A percentile compares a stretch with the other conserved stretches of the same genome.
Evolutionary conservation across 176 grass and related monocot genomes (phyloP).

Genomic region (Saccharum spontaneum): DNA sequence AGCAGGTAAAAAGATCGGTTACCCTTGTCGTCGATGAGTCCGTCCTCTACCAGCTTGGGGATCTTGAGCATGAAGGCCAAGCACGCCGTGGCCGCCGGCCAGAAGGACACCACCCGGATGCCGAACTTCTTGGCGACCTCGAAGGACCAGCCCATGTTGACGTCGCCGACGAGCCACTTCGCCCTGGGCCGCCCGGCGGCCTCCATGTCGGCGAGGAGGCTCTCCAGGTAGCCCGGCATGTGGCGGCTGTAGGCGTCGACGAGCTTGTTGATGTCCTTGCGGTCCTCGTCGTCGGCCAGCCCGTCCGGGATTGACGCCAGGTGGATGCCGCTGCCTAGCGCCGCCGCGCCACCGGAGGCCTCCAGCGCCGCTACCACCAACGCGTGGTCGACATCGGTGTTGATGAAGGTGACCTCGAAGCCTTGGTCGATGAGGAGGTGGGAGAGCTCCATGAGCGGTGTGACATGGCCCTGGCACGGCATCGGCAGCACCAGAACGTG

Average conservation of each 20-base stretch:
- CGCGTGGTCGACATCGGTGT: constrained; percentile 68
- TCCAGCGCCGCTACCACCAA: constrained; percentile 35
- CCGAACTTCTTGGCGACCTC: constrained; percentile 45
- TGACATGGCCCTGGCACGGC: constrained; percentile 70
- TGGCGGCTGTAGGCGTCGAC: constrained; percentile 38
- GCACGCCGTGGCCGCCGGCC: constrained; percentile 41
- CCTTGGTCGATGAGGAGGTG: constrained; percentile 69
- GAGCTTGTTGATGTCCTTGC: constrained; percentile 65
- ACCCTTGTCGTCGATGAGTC: constrained; percentile 50
- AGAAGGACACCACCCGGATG: constrained; percentile 49
- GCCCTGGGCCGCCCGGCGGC: constrained; percentile 13
- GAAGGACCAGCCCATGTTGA: constrained; percentile 72
- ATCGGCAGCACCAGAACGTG: constrained; percentile 61
- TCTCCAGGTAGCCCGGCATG: constrained; percentile 37
- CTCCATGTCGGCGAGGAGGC: constrained; percentile 32
- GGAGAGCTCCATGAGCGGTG: constrained; percentile 72
- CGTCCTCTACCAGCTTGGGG: constrained; percentile 47
- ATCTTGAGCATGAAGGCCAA: constrained; percentile 51
- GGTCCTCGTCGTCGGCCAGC: constrained; percentile 55
- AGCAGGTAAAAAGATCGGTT: no score
- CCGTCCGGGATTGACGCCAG: constrained; percentile 69
- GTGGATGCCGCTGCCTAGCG: constrained; percentile 34
- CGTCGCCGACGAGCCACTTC: constrained; percentile 56
- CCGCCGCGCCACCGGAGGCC: neutral
- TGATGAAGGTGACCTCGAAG: constrained; percentile 78